phyloP scores from a whole-genome alignment of 257 asterid genomes.

The Datura wrightii region DNA sequence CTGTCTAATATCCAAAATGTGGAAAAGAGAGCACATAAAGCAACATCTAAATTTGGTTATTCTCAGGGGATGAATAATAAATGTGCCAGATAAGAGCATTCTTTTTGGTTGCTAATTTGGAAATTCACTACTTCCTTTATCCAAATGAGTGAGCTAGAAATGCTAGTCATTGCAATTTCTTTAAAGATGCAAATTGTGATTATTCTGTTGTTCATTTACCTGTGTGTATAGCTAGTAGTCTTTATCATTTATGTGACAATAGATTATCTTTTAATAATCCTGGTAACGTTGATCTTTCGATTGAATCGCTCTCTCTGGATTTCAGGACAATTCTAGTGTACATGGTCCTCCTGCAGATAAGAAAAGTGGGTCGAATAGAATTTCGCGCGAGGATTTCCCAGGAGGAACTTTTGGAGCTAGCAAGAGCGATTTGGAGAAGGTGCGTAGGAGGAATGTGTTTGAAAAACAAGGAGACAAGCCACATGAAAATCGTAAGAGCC shows the following conservation, averaged over 20 bases:
- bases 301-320: too few species aligned
- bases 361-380: too few species aligned
- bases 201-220: constrained; percentile 29
- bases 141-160: constrained; percentile 2
- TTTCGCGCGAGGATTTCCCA: too few species aligned
- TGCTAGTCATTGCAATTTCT: neutral
- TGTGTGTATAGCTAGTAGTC: neutral
- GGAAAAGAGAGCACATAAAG: neutral
- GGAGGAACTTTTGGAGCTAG: too few species aligned
- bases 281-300: too few species aligned
- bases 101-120: neutral
- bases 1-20: neutral
- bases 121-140: neutral
- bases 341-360: too few species aligned
- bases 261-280: too few species aligned
- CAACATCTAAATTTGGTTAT: constrained; percentile 21
- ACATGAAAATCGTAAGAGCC: constrained; percentile 82
- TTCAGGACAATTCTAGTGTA: too few species aligned
- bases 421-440: too few species aligned
- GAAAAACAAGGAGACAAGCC: constrained; percentile 62
- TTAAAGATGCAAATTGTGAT: constrained; percentile 40
- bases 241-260: too few species aligned
- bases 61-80: neutral
- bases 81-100: neutral
- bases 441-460: neutral